Evolutionary conservation across 495 filamentous ascomycete species (phyloP).

Genomic region (Neurospora sublineolata): DNA sequence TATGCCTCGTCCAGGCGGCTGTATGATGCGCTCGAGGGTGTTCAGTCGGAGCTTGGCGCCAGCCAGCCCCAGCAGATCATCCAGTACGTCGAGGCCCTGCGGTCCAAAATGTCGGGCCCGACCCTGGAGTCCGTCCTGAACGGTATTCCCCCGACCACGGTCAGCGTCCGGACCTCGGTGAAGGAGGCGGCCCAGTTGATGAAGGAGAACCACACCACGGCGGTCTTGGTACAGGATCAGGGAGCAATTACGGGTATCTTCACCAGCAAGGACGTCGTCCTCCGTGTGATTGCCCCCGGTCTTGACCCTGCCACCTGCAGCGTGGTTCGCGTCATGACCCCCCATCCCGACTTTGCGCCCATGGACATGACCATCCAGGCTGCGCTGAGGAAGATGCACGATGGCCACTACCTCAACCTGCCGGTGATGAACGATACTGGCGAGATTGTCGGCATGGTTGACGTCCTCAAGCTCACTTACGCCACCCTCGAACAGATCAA

Average conservation of each 20-base stretch:
- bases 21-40: constrained; percentile 94
- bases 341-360: constrained; percentile 95
- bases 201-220: constrained; percentile 98
- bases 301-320: constrained; percentile 92
- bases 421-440: constrained; percentile 96
- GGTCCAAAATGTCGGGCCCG: constrained; percentile 94
- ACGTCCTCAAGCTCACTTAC: constrained; percentile 95
- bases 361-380: constrained; percentile 99
- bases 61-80: constrained; percentile 98
- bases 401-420: constrained; percentile 95
- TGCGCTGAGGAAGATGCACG: constrained; percentile 97
- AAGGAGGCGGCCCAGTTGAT: constrained; percentile 89
- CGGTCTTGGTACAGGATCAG: constrained; percentile 91
- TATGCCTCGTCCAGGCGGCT: constrained; percentile 93
- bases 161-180: constrained; percentile 89
- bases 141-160: constrained; percentile 82
- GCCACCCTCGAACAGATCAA: constrained; percentile 92
- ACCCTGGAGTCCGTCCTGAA: constrained; percentile 91
- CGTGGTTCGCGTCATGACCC: constrained; percentile 96
- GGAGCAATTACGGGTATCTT: constrained; percentile 97
- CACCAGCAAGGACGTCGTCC: constrained; percentile 97
- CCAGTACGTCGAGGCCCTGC: constrained; percentile 91
- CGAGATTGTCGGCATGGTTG: constrained; percentile 98
- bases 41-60: constrained; percentile 94
- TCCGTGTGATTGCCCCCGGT: constrained; percentile 94